These are phyloP conservation scores for Fraxinus platypoda DNA, from an alignment of 305 asterid genomes.

Conservation along the genomic window DNA sequence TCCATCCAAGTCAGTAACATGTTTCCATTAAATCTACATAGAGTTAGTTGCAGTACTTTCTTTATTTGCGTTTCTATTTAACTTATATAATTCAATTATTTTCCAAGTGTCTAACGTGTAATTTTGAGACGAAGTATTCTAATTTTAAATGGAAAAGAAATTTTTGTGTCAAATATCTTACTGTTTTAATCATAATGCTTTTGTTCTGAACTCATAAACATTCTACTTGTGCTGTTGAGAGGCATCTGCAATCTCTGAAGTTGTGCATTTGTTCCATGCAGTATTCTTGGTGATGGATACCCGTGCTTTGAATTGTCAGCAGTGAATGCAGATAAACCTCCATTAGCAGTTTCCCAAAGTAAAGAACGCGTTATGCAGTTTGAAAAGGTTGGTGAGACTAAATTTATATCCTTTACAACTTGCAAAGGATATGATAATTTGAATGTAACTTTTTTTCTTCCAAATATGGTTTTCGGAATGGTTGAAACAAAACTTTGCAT, in stretches of 20 bases:
- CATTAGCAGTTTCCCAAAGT: constrained; percentile 64
- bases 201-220: not conserved
- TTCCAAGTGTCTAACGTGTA: not conserved
- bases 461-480: not conserved
- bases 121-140: not conserved
- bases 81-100: not conserved
- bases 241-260: constrained; percentile 7
- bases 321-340: constrained; percentile 94
- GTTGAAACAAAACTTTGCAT: not conserved
- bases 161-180: constrained; percentile 2
- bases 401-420: constrained; percentile 20
- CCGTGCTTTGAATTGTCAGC: constrained; percentile 94
- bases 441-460: not conserved
- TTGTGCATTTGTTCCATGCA: constrained; percentile 39
- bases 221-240: constrained; percentile 22
- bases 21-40: not conserved
- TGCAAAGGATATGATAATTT: constrained; percentile 8
- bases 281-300: constrained; percentile 82
- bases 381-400: constrained; percentile 71
- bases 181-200: not conserved
- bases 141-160: not conserved
- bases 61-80: not conserved
- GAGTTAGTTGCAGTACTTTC: not conserved
- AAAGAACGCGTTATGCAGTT: constrained; percentile 74
- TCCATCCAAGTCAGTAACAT: not conserved